These are phyloP conservation scores for Aethionema arabicum DNA, from an alignment of 345 rosid species.

Conservation along the genomic window DNA sequence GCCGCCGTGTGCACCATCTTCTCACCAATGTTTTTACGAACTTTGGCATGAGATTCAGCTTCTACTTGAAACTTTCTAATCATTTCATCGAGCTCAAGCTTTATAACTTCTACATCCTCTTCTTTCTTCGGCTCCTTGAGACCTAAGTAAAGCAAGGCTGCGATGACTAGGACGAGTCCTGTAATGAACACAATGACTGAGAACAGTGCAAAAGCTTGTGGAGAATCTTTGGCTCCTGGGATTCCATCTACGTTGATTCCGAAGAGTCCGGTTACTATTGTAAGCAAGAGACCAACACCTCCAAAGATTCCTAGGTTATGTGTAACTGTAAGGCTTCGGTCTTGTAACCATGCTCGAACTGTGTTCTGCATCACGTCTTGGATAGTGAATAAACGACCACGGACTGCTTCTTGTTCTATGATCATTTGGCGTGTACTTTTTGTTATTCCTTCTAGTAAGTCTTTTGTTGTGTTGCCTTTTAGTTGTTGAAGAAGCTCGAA, in stretches of 20 bases:
- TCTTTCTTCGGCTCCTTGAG: conserved; percentile 50
- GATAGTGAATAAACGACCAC: conserved; percentile 57
- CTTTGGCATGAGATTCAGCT: conserved; percentile 64
- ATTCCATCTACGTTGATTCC: conserved; percentile 72
- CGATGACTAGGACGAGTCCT: conserved; percentile 44
- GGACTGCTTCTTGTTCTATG: conserved; percentile 62
- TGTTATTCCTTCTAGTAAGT: conserved; percentile 44
- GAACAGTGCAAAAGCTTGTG: conserved; percentile 52
- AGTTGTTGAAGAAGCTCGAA: conserved; percentile 64
- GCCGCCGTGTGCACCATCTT: conserved; percentile 40
- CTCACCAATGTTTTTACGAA: conserved; percentile 40
- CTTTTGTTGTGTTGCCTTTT: conserved; percentile 46
- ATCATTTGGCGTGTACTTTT: conserved; percentile 59
- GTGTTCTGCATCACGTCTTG: conserved; percentile 73
- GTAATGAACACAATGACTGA: conserved; percentile 42
- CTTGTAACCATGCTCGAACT: conserved; percentile 70
- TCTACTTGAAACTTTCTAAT: conserved; percentile 57
- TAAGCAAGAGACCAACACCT: conserved; percentile 59
- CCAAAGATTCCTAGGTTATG: conserved; percentile 71
- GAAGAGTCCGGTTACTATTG: conserved; percentile 59
- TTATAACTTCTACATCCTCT: conserved; percentile 48
- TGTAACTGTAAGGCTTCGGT: conserved; percentile 58
- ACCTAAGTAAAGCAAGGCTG: conserved; percentile 55
- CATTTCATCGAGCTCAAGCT: conserved; percentile 57
- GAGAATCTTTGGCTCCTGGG: conserved; percentile 47